Evolutionary conservation across 2,329 filamentous ascomycete species (phyloP), one percentile per base, ranked within the genome.

Genomic region (Colletotrichum siamense): DNA sequence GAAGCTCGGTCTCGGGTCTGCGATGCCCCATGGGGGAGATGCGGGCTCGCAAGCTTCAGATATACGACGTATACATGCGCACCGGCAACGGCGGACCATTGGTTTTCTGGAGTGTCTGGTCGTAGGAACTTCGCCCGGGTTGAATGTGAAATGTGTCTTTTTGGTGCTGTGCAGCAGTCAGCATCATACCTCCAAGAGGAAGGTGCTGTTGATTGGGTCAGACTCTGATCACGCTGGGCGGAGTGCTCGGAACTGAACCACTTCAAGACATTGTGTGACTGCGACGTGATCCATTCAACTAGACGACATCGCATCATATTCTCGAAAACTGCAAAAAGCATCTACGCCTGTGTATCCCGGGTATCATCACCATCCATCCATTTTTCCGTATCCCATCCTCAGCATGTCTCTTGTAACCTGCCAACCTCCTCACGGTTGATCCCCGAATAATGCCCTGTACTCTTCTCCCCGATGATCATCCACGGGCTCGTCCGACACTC

Each of bases 401-500:
- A 77, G 62, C 80, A 81, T 36, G 68, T 73, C 16, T 70, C 61
- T 24, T 69, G 73, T 67, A 81, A 61, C 55, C 71, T 76, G 55
- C 71, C 73, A 30, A 79, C 72, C 70, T 77, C 66, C 13, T 39
- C 63, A 6, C 79, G 81, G 57, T 87, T 87, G 61, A 88, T 78
- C 18, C 87, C 86, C 2, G 87, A 87, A 39, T 83, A 82, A 16
- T 79, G 81, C 1, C 83, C 83, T 15, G 82, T 79, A 4, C 77
- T 78, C 36, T 79, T 76, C 36, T 86, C 81, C 8, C 89, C 89
- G 4, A 90, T 81, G 52, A 89, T 85, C 69, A 89, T 81, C 89
- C 89, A 91, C 26, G 89, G 88, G 49, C 87, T 88, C 65, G 82
- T 83, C 77, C 86, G 83, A 81, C 89, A 91, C 73, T 82, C 79